Evolutionary conservation across 192 early-diverging fungal genomes (phyloP).

Genomic region (Gaertneriomyces semiglobifer): DNA sequence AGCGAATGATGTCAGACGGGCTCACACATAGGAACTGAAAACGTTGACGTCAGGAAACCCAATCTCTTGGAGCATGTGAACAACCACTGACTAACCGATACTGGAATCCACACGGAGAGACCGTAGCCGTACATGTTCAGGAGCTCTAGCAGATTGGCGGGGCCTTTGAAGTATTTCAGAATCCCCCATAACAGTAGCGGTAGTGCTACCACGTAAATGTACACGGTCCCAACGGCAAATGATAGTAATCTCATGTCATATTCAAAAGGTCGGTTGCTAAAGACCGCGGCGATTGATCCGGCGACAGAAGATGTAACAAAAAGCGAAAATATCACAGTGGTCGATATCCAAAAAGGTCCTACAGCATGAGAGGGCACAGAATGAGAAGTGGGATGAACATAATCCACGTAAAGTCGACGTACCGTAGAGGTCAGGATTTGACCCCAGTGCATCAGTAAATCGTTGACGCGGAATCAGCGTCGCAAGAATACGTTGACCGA

Average conservation of each 20-base stretch:
- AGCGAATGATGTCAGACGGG: constrained; percentile 76
- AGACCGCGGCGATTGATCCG: constrained; percentile 69
- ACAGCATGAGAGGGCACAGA: neutral
- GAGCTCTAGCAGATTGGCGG: constrained; percentile 77
- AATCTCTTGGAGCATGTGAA: neutral
- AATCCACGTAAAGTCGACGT: constrained; percentile 17
- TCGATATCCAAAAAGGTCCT: constrained; percentile 97
- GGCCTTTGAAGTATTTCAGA: constrained; percentile 80
- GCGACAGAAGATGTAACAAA: constrained; percentile 93
- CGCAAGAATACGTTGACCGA: constrained; percentile 34
- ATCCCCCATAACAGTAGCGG: constrained; percentile 75
- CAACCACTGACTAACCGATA: constrained; percentile 57
- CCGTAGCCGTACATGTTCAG: constrained; percentile 88
- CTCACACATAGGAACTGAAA: constrained; percentile 73
- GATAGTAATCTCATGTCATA: constrained; percentile 80
- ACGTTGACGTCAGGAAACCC: neutral
- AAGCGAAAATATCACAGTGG: constrained; percentile 92
- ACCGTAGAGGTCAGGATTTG: constrained; percentile 94
- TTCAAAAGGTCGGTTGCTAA: constrained; percentile 45
- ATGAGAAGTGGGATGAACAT: neutral
- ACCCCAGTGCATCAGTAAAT: constrained; percentile 74
- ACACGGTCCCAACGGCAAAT: constrained; percentile 77
- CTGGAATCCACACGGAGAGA: constrained; percentile 89
- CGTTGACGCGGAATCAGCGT: constrained; percentile 27
- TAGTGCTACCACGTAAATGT: constrained; percentile 70